Evolutionary conservation across 768 basidiomycete species (phyloP).

Genomic region (Jaapia argillacea): DNA sequence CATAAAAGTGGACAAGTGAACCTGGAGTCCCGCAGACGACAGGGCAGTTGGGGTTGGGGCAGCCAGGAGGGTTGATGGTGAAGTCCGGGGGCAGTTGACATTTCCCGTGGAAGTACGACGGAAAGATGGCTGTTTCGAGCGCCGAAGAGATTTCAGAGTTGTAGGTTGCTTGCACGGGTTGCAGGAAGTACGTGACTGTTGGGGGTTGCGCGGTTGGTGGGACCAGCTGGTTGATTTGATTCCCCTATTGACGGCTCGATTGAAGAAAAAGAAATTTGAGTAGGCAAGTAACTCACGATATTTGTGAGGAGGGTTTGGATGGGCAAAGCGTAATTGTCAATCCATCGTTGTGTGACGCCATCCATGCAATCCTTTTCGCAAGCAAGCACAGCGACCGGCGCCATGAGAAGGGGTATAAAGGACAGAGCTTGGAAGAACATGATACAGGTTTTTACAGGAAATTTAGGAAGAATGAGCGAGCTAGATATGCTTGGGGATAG

Average conservation of each 20-base stretch:
- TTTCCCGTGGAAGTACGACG: slow-evolving; percentile 68
- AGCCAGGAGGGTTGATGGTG: slow-evolving; percentile 55
- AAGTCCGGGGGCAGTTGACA: slow-evolving; percentile 47
- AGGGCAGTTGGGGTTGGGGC: slow-evolving; percentile 73
- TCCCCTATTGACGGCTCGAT: slow-evolving; percentile 20
- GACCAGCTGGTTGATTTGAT: slow-evolving; percentile 24
- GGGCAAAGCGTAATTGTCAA: slow-evolving; percentile 36
- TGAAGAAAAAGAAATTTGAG: slow-evolving; percentile 4
- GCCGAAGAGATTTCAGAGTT: slow-evolving; percentile 28
- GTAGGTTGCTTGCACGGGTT: slow-evolving; percentile 39
- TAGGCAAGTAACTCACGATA: slow-evolving; percentile 28
- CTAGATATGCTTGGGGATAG: no score
- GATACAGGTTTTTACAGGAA: no score
- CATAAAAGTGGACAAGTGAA: slow-evolving; percentile 62
- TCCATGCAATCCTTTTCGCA: slow-evolving; percentile 68
- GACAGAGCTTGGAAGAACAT: no score
- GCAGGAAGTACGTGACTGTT: slow-evolving; percentile 24
- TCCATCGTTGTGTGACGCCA: slow-evolving; percentile 45
- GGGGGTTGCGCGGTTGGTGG: slow-evolving; percentile 16
- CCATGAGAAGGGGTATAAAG: slow-evolving; percentile 11
- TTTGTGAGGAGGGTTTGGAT: slow-evolving; percentile 24
- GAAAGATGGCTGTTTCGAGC: slow-evolving; percentile 53
- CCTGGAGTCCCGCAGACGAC: slow-evolving; percentile 79
- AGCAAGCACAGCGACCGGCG: slow-evolving; percentile 32
- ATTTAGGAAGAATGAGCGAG: no score